Evolutionary conservation across 1,139 yeast species (phyloP), one percentile per base, ranked within the genome.

Genomic region (Candida sanyaensis): DNA sequence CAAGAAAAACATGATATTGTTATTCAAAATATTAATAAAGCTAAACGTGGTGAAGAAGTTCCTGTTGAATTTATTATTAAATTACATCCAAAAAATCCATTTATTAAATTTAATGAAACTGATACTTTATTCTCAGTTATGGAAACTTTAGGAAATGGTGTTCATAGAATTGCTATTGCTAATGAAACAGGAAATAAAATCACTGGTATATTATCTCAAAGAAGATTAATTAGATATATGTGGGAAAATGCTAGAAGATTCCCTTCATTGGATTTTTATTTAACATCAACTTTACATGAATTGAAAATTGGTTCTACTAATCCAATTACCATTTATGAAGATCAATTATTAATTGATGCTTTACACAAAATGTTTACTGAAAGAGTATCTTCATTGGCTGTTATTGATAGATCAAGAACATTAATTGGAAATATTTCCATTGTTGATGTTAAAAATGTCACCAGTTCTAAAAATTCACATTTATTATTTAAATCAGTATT

Each of bases 161-260:
- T 90, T 8, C 98, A 93, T 67, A 78, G 98, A 61, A 81, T 92
- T 37, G 97, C 97, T 21, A 88, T 92, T 51, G 81, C 88, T 10
- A 79, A 85, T 60, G 68, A 52, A 55, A 66, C 58, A 66, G 74
- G 34, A 57, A 68, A 57, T 13, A 58, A 60, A 41, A 80, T 87
- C 43, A 79, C 84, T 3, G 98, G 97, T 49, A 82, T 93, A 13
- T 75, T 93, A 47, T 89, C 97, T 0, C 98, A 92, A 68, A 83
- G 98, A 65, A 80, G 98, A 59, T 72, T 90, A 56, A 80, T 91
- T 50, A 81, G 81, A 57, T 92, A 81, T 64, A 73, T 92, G 55
- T 92, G 97, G 97, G 96, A 89, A 49, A 89, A 92, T 61, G 96
- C 96, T 27, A 78, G 97, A 52, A 73, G 88, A 51, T 92, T 92